Evolutionary conservation across 2,329 filamentous ascomycete genomes (phyloP), one percentile per base, ranked within the genome.

Genomic region (Trichoderma sp.): DNA sequence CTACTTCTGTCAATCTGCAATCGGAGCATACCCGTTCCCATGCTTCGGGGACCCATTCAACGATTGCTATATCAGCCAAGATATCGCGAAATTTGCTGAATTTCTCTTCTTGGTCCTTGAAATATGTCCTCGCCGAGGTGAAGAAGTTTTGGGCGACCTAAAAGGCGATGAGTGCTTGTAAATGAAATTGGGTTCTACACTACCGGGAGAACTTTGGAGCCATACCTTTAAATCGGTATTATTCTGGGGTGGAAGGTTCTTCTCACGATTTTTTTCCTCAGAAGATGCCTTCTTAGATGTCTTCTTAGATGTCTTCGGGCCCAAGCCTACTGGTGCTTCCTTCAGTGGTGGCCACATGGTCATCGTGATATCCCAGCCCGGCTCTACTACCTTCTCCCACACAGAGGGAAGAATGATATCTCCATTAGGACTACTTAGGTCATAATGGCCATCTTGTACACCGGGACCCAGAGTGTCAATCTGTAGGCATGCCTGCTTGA

Each of bases 401-500:
- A 94, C 87, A 7, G 77, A 74, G 6, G 92, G 91, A 52, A 94
- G 86, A 73, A 95, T 94, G 71, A 94, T 93, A 76, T 94, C 90
- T 42, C 90, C 90, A 73, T 92, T 88, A 5, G 92, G 92, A 0
- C 91, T 92, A 60, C 92, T 85, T 45, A 95, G 81, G 76, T 95
- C 92, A 78, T 93, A 95, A 74, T 92, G 90, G 1, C 92, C 92
- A 67, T 91, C 86, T 71, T 89, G 87, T 27, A 95, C 92, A 72
- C 92, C 90, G 17, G 88, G 89, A 0, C 90, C 91, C 66, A 94
- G 88, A 13, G 89, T 82, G 59, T 93, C 91, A 60, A 95, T 89
- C 72, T 93, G 90, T 27, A 90, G 77, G 76, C 95, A 95, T n/a
- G 92, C 92, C 80, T 94, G 92, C 75, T 91, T 91, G 76, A 95